Base-by-base conservation (phyloP, 148 eudicot species). In the Persicaria maculosa region DNA sequence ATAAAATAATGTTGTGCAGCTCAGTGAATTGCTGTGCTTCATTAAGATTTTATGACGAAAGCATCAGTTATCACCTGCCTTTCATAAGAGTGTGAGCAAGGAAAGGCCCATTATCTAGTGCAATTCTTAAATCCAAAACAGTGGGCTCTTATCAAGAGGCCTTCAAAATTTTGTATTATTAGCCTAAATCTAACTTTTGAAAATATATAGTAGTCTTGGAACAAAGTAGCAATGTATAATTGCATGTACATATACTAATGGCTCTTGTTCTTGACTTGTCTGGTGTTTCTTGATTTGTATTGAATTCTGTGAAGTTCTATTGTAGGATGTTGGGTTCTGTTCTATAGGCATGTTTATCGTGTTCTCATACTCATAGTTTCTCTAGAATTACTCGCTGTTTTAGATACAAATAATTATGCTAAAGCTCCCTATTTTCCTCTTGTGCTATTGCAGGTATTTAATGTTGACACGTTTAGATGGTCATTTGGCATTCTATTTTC, bases 401-500 rank as follows among this genome's bases (percentile, higher is more conserved):
- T 17, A 48, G 40, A 22, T 70, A 19, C 54, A 0, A 64, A 7
- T 64, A 14, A 4, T 31, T 62, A 62, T 31, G 2, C 69, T 64
- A 64, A 61, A 64, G 31, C 69, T 64, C 69, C 73, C 16, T n/a
- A 70, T 9, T 48, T 70, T 45, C 46, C 19, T 68, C 47, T 43
- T 70, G 50, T 17, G 55, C 12, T 47, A 17, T 53, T 75, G 77
- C 86, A 95, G 98, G 86, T 95, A 68, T 95, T 87, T 87, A 95
- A 92, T 70, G 79, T 90, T 86, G 97, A 92, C 84, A 92, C 96
- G 9, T 95, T 90, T 81, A 88, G 70, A 75, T 95, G 98, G 98
- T 90, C 97, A 57, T 95, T 95, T 73, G 98, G 98, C 83, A 92
- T 95, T 77, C 98, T 95, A 45, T 92, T 95, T 82, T 95, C 98